Conservation (phyloP, 306 rosid species). For the Malus asiatica region DNA sequence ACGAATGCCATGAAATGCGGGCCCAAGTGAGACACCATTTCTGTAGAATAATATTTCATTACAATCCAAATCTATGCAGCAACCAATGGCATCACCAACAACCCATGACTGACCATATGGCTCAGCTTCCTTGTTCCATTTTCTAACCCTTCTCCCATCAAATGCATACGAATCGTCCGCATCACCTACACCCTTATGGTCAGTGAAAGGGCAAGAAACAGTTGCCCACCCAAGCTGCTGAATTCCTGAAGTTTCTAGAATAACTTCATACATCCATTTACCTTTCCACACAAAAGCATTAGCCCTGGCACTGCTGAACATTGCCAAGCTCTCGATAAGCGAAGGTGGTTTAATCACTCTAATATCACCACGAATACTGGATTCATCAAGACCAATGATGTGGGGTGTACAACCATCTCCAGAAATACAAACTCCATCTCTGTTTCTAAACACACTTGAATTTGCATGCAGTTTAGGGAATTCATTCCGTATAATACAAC, state of each 20-base stretch:
- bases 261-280: constrained; percentile 97
- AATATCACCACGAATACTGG: constrained; percentile 77
- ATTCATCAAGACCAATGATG: constrained; percentile 49
- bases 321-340: constrained; percentile 75
- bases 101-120: constrained; percentile 92
- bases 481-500: constrained; percentile 46
- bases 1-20: constrained; percentile 79
- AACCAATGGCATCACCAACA: constrained; percentile 93
- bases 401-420: constrained; percentile 32
- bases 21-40: constrained; percentile 85
- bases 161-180: constrained; percentile 94
- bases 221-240: constrained; percentile 99
- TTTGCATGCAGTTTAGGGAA: constrained; percentile 34
- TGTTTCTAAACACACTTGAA: constrained; percentile 20
- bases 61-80: constrained; percentile 86
- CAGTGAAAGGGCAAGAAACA: constrained; percentile 79
- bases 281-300: constrained; percentile 81
- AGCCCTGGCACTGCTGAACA: constrained; percentile 94
- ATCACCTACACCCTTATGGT: constrained; percentile 93
- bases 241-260: constrained; percentile 87
- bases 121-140: constrained; percentile 86
- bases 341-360: constrained; percentile 49
- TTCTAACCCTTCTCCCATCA: constrained; percentile 86
- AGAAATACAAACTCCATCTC: constrained; percentile 41
- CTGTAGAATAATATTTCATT: constrained; percentile 77